Conservation (phyloP, 1,139 yeast species). For the Lodderomyces theae region DNA sequence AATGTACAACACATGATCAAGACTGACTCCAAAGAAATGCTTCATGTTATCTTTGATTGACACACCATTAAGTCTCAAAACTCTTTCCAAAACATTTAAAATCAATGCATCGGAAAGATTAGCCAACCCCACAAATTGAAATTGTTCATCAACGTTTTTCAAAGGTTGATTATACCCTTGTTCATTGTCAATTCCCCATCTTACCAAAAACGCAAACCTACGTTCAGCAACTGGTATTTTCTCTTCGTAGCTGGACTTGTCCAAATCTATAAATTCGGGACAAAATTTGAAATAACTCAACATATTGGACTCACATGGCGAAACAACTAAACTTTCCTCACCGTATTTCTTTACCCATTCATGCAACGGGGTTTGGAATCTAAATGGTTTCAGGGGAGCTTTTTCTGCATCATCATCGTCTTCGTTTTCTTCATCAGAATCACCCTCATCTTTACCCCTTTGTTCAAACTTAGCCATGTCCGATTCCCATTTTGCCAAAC, state of each 20-base stretch:
- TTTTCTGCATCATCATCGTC: conserved; percentile 24
- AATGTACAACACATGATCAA: conserved; percentile 70
- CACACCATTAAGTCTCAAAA: conserved; percentile 24
- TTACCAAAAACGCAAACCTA: conserved; percentile 41
- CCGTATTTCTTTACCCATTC: conserved; percentile 23
- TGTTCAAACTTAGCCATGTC: conserved; percentile 18
- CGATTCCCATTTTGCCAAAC: conserved; percentile 24
- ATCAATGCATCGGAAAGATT: conserved; percentile 61
- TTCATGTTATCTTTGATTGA: conserved; percentile 26
- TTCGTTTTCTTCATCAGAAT: conserved; percentile 26
- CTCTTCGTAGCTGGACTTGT: conserved; percentile 27
- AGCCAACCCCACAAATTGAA: conserved; percentile 60
- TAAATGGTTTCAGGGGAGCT: conserved; percentile 31
- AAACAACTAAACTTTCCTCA: conserved; percentile 19
- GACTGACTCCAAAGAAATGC: conserved; percentile 49
- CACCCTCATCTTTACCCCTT: conserved; percentile 23
- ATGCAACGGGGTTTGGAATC: conserved; percentile 39
- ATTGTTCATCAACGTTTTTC: conserved; percentile 18
- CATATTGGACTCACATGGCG: conserved; percentile 18
- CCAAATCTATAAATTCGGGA: conserved; percentile 30
- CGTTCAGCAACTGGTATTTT: conserved; percentile 31
- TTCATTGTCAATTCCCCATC: conserved; percentile 35
- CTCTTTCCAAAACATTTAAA: conserved; percentile 41
- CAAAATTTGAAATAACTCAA: conserved; percentile 39
- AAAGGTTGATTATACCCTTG: conserved; percentile 17